These are phyloP conservation scores for Hymenoscyphus scutula DNA, from an alignment of 2,329 filamentous ascomycete species.

Conservation along the genomic window DNA sequence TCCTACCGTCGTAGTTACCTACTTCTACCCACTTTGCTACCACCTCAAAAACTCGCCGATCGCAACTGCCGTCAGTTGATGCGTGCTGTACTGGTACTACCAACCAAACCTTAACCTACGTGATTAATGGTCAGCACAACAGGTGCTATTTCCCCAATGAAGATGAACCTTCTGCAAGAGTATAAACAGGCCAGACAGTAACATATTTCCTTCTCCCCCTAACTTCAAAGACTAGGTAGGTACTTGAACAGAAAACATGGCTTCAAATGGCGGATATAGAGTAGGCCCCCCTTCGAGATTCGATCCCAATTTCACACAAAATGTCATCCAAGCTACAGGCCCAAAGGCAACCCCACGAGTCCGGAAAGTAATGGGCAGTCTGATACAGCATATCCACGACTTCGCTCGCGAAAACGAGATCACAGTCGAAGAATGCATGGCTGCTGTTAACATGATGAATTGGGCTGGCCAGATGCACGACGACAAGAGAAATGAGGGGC, in stretches of 20 bases:
- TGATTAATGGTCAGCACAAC: neutral
- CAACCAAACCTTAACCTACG: neutral
- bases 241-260: constrained; percentile 9
- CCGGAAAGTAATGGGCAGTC: constrained; percentile 52
- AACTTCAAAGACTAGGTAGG: neutral
- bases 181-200: too few species aligned
- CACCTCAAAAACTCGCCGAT: neutral
- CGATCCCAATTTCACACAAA: constrained; percentile 56
- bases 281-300: constrained; percentile 49
- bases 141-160: neutral
- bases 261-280: constrained; percentile 45
- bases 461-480: constrained; percentile 62
- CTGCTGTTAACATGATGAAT: constrained; percentile 55
- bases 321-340: constrained; percentile 60
- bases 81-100: neutral
- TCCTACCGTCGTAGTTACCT: too few species aligned
- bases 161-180: too few species aligned
- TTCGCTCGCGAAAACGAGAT: constrained; percentile 57
- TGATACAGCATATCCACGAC: constrained; percentile 57
- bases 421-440: constrained; percentile 58
- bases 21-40: constrained; percentile 1
- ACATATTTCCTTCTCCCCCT: too few species aligned
- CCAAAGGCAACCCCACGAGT: constrained; percentile 57
- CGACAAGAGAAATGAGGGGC: constrained; percentile 61
- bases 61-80: neutral